Evolutionary conservation across 108 stramenopile genomes (phyloP), one percentile per base, ranked within the genome.

Genomic region (Skeletonema menzelii): DNA sequence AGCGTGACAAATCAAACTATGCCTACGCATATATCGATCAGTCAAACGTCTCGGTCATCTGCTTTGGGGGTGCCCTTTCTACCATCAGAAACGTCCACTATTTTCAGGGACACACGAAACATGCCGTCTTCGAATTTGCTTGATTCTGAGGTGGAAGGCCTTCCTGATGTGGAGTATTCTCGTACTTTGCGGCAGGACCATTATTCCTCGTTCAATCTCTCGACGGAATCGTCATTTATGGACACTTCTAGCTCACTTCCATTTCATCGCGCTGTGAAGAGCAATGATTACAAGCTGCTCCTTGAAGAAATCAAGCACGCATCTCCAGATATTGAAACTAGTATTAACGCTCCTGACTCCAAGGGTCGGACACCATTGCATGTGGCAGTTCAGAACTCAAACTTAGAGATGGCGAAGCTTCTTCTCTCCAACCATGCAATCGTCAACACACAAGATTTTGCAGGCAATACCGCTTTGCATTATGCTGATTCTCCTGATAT

Each of bases 401-500:
- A 88, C 61, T 22, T 84, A 5, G 69, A 82, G 15, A 59, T 89
- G 0, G 74, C 83, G 7, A 46, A 75, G 34, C 67, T 83, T 11
- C 82, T 93, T 24, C 74, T 95, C 20, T 69, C 67, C 15, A 65
- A 83, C 13, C 82, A 80, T 53, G 88, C 88, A 17, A 77, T 88
- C 56, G 81, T 78, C 8, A 95, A 95, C 62, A 61, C 77, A 0
- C 94, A 93, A 77, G 92, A 95, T 61, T 61, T 67, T 57, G 67
- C 80, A 3, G 94, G 94, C 20, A 88, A 95, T 49, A 95, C 94
- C 5, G 82, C 94, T 4, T 75, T 95, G 46, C 94, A 93, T 68
- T 75, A 87, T 19, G 76, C 94, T 10, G 59, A 67, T 44, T 65
- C 70, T 38, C 46, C 65, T 17, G 71, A 66, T 14, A 82, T 93